Evolutionary conservation across 192 early-diverging fungal genomes (phyloP).

Genomic region (Coemansia sp.): DNA sequence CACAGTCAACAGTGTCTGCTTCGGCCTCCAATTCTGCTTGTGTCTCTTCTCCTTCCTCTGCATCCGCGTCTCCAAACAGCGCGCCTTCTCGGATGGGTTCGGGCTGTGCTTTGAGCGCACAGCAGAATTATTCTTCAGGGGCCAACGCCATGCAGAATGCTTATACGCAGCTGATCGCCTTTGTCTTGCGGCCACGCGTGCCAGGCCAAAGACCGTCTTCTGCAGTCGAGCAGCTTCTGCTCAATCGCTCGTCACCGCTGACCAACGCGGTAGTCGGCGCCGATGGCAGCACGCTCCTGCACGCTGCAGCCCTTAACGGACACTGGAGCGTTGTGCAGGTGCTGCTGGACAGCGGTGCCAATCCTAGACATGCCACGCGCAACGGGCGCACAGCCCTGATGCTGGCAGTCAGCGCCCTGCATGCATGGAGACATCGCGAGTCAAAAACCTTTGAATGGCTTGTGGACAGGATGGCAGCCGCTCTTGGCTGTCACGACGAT

Average conservation of each 20-base stretch:
- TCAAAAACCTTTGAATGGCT: conserved; percentile 32
- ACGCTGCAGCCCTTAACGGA: conserved; percentile 26
- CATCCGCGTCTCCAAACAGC: not conserved
- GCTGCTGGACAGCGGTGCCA: conserved; percentile 34
- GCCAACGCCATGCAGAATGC: not conserved
- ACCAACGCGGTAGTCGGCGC: conserved; percentile 12
- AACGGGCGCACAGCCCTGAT: conserved; percentile 46
- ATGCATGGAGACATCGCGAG: conserved; percentile 24
- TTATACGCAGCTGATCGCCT: conserved; percentile 9
- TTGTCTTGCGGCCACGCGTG: conserved; percentile 1
- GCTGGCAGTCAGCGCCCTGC: conserved; percentile 17
- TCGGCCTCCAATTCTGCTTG: too few relatives aligned
- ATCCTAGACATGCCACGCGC: conserved; percentile 11
- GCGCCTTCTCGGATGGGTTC: not conserved
- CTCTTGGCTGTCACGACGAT: conserved; percentile 30
- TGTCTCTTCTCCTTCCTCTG: too few relatives aligned
- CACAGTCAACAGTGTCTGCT: too few relatives aligned
- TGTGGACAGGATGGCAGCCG: conserved; percentile 20
- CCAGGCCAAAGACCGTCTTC: conserved; percentile 1
- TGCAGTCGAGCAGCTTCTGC: conserved; percentile 22
- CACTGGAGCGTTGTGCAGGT: conserved; percentile 41
- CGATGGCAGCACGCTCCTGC: conserved; percentile 23
- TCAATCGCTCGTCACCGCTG: conserved; percentile 8
- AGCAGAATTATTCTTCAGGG: not conserved
- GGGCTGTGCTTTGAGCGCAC: not conserved